Evolutionary conservation across 2,329 filamentous ascomycete species (phyloP).

Genomic region (Ampelomyces quisqualis): DNA sequence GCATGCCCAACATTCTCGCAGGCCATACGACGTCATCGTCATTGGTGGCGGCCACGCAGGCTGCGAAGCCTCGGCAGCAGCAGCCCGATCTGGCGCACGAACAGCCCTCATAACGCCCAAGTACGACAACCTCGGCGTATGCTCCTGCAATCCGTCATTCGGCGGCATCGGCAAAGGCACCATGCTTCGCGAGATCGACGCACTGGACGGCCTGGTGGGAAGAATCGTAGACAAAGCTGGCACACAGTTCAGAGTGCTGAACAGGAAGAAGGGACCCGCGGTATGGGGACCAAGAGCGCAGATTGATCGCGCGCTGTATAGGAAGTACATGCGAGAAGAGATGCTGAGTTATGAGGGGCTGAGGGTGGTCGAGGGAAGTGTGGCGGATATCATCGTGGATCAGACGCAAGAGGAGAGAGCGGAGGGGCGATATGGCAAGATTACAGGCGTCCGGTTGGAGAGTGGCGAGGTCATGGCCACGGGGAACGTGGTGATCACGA

Average conservation of each 20-base stretch:
- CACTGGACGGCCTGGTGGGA: constrained; percentile 84
- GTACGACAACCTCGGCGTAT: constrained; percentile 84
- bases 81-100: constrained; percentile 81
- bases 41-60: constrained; percentile 96
- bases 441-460: constrained; percentile 82
- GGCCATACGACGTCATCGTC: constrained; percentile 86
- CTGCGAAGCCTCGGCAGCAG: constrained; percentile 87
- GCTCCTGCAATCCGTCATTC: constrained; percentile 95
- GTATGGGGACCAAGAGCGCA: constrained; percentile 97
- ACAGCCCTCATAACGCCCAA: constrained; percentile 90
- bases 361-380: constrained; percentile 79
- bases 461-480: constrained; percentile 82
- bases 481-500: constrained; percentile 86
- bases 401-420: constrained; percentile 51
- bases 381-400: constrained; percentile 84
- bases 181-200: constrained; percentile 93
- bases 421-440: constrained; percentile 63
- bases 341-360: constrained; percentile 76
- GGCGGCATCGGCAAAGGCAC: constrained; percentile 98
- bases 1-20: constrained; percentile 39
- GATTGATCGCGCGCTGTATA: constrained; percentile 88
- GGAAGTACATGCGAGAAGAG: constrained; percentile 87
- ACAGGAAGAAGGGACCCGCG: constrained; percentile 85
- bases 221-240: constrained; percentile 90
- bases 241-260: constrained; percentile 89